Evolutionary conservation across 1,139 yeast species (phyloP), one percentile per base, ranked within the genome.

Genomic region (Yarrowia galli): DNA sequence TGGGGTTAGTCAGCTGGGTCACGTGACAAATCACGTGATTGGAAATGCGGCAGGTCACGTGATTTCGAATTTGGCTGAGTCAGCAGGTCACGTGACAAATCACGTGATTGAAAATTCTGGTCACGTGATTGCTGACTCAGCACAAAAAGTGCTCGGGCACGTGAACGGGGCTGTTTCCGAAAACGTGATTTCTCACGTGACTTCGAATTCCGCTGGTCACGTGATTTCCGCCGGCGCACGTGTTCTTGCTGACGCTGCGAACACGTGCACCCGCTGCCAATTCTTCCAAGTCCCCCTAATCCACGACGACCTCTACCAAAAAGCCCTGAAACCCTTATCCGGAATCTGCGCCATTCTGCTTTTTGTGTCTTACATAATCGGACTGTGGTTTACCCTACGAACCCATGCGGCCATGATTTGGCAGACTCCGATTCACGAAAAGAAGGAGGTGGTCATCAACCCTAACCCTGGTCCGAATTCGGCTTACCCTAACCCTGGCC

Each of bases 321-420:
- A 82, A 12, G 85, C 91, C 35, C 83, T 95, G 68, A 87, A 87
- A 73, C 99, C 99, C 2, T 91, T 91, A 77, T 87, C 97, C 3
- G 78, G 89, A 38, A 82, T 90, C 53, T 95, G 97, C 75, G 97
- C 97, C 0, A 73, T 89, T 40, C 86, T 92, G 10, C 82, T 95
- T 67, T 92, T 93, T 75, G 80, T 91, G 18, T 95, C 97, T 0
- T 95, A 95, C 75, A 84, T 87, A n/a, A 89, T 93, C 78, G 98
- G 99, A 1, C 81, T 95, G 67, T 89, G 92, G 85, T 95, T 95
- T 77, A 95, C 99, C 0, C 83, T 95, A 74, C 85, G 97, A 73
- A 95, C 99, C 0, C 99, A 95, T 78, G 99, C 99, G 0, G 95
- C 97, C 1, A 82, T 92, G 78, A 96, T 95, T 71, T 96, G 99